A percentile compares a stretch with the other conserved stretches of the same genome.
phyloP scores from a whole-genome alignment of 1,139 yeast species.

The Sugiyamaella castrensis region DNA sequence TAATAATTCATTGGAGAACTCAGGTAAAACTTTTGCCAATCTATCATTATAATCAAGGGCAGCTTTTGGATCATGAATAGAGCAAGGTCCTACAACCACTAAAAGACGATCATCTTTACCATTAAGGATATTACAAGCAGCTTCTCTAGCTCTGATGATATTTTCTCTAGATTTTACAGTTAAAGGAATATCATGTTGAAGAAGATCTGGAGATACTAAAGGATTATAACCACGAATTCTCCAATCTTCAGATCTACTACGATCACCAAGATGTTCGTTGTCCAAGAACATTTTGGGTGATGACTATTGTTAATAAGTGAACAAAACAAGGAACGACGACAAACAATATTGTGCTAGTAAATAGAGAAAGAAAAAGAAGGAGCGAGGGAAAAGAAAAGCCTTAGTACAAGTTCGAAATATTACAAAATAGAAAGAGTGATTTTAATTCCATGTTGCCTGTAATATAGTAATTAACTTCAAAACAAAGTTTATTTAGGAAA shows the following conservation, averaged over 20 bases:
- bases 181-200: constrained; percentile 85
- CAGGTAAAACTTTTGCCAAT: constrained; percentile 57
- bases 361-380: too few relatives aligned
- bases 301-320: constrained; percentile 2
- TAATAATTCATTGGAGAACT: constrained; percentile 68
- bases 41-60: constrained; percentile 83
- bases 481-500: too few relatives aligned
- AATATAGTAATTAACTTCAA: too few relatives aligned
- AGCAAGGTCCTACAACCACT: constrained; percentile 92
- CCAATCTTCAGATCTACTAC: constrained; percentile 84
- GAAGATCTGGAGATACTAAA: constrained; percentile 86
- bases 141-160: constrained; percentile 73
- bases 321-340: neutral
- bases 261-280: constrained; percentile 79
- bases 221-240: constrained; percentile 95
- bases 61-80: constrained; percentile 90
- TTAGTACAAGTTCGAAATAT: too few relatives aligned
- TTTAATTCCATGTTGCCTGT: too few relatives aligned
- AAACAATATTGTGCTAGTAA: neutral
- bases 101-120: constrained; percentile 80
- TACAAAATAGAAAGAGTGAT: too few relatives aligned
- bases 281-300: constrained; percentile 64
- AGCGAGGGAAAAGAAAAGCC: too few relatives aligned
- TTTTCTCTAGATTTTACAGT: constrained; percentile 55
- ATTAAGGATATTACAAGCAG: constrained; percentile 65